Percentiles rank a stretch among this genome's conserved stretches.
phyloP scores from a whole-genome alignment of 2,329 filamentous ascomycete genomes.

The Apiospora kogelbergensis region DNA sequence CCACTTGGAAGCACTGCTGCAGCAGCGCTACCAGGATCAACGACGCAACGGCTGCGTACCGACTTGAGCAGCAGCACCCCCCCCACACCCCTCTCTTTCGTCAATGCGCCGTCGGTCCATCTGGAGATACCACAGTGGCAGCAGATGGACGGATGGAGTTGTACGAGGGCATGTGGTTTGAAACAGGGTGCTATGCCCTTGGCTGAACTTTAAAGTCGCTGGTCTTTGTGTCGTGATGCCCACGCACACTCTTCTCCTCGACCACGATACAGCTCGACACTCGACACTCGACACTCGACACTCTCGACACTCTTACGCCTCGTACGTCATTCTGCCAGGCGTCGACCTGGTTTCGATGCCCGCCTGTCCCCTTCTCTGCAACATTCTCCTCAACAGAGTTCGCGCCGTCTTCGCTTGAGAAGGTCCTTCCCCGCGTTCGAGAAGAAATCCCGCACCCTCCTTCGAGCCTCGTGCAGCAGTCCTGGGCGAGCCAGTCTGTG shows the following conservation, averaged over 20 bases:
- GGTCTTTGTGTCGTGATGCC: background rate
- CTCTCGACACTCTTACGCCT: no score
- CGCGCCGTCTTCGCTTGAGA: slow-evolving; percentile 1
- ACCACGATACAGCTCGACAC: no score
- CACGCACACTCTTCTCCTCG: background rate
- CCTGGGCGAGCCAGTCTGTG: background rate
- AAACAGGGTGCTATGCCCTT: slow-evolving; percentile 2
- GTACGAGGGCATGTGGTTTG: slow-evolving; percentile 2
- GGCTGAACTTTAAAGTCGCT: background rate
- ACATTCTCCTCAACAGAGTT: background rate
- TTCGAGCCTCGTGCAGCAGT: background rate
- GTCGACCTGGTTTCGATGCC: background rate
- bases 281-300: no score
- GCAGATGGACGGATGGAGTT: background rate
- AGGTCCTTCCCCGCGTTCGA: slow-evolving; percentile 1
- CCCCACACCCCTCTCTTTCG: background rate
- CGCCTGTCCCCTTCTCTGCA: background rate
- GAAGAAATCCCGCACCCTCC: slow-evolving; percentile 5
- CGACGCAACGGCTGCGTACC: slow-evolving; percentile 4
- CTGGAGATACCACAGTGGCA: background rate
- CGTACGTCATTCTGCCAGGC: no score
- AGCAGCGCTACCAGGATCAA: background rate
- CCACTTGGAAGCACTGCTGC: slow-evolving; percentile 1
- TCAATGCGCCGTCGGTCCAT: slow-evolving; percentile 1
- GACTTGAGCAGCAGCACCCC: background rate